Evolutionary conservation across 106 monocot genomes (phyloP).

Genomic region (Allium sativum): DNA sequence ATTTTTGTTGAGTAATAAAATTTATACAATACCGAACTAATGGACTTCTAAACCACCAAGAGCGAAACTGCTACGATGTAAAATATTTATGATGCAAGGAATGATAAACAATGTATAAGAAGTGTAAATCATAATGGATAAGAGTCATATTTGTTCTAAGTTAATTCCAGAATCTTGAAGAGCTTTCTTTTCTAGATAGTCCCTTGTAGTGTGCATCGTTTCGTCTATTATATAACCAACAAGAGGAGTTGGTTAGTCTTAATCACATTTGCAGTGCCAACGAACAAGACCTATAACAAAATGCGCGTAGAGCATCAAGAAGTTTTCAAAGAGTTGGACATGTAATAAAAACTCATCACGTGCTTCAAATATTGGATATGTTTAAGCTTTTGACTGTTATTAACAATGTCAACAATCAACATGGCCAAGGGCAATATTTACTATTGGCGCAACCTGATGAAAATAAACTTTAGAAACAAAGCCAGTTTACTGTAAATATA

Average conservation of each 20-base stretch:
- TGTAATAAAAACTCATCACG: too few species aligned
- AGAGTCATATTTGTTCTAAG: conserved; percentile 55
- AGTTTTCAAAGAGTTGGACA: too few species aligned
- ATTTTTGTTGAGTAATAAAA: neutral
- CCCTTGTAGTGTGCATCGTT: conserved; percentile 95
- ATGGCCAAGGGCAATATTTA: too few species aligned
- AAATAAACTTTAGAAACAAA: too few species aligned
- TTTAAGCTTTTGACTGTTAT: too few species aligned
- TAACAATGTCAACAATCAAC: too few species aligned
- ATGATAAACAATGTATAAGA: neutral
- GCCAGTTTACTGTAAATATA: too few species aligned
- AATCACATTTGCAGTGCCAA: conserved; percentile 94
- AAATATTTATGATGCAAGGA: neutral
- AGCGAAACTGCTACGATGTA: neutral
- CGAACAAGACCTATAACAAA: conserved; percentile 70
- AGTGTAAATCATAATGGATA: neutral
- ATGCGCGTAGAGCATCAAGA: neutral
- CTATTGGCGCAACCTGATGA: too few species aligned
- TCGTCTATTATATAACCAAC: conserved; percentile 98
- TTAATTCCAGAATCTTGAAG: conserved; percentile 85
- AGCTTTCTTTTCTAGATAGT: conserved; percentile 75
- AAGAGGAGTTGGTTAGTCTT: conserved; percentile 91
- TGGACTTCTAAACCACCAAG: neutral
- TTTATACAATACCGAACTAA: neutral
- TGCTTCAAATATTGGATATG: too few species aligned